Conservation (phyloP, 2,329 filamentous ascomycete species). For the Cytospora chrysosperma region DNA sequence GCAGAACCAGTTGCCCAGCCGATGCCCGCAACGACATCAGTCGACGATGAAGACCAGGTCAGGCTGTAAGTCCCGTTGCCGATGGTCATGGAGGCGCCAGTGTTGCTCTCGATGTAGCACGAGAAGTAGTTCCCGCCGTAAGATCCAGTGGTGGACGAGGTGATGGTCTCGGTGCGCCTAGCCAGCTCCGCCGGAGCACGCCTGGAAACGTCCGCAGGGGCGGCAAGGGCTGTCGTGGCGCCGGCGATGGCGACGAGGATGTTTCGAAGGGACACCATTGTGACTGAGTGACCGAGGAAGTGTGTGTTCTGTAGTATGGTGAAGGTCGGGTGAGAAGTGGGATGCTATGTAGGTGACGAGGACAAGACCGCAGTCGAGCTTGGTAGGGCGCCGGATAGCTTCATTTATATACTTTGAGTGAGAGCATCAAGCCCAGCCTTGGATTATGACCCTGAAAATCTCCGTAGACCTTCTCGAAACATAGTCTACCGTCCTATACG, state of each 20-base stretch:
- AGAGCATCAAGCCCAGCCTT: background rate
- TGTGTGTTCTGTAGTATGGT: background rate
- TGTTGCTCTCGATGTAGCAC: slow-evolving; percentile 13
- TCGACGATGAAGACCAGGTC: slow-evolving; percentile 9
- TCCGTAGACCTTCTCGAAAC: background rate
- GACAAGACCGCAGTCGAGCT: background rate
- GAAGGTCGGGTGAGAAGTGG: background rate
- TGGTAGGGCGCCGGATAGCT: background rate
- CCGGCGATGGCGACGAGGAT: slow-evolving; percentile 3
- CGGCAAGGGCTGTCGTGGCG: background rate
- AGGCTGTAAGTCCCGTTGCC: slow-evolving; percentile 11
- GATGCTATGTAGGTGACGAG: background rate
- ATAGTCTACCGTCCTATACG: background rate
- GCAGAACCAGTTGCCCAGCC: slow-evolving; percentile 17
- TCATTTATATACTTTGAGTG: background rate
- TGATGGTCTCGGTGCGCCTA: slow-evolving; percentile 12
- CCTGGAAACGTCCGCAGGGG: slow-evolving; percentile 5
- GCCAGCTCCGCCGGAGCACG: slow-evolving; percentile 5
- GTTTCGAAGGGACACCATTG: slow-evolving; percentile 8
- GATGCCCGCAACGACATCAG: slow-evolving; percentile 14
- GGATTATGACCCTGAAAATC: background rate
- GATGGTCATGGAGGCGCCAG: slow-evolving; percentile 9
- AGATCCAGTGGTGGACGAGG: slow-evolving; percentile 2
- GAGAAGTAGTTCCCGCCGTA: slow-evolving; percentile 10
- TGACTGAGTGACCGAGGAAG: too few species aligned